Evolutionary conservation across 202 grass and related monocot species (phyloP).

Genomic region (Alloteropsis angusta): DNA sequence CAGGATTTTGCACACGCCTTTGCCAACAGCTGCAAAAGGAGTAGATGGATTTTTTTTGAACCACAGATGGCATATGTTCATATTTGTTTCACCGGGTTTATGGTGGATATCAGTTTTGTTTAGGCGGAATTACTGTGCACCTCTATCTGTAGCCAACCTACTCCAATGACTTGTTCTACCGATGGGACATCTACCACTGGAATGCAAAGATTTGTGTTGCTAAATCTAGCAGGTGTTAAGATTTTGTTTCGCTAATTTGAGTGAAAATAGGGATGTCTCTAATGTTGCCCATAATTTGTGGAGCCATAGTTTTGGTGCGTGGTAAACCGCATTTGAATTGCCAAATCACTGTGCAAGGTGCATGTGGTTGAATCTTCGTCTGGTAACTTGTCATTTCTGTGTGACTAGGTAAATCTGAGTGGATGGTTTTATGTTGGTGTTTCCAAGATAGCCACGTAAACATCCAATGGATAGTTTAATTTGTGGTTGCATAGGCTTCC

Average conservation of each 20-base stretch:
- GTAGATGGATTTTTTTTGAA: neutral
- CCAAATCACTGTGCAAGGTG: neutral
- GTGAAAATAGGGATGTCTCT: too few species aligned
- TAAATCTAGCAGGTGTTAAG: neutral
- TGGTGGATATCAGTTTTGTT: neutral
- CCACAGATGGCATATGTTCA: neutral
- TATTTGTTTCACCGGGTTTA: neutral
- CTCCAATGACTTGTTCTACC: neutral
- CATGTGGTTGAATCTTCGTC: neutral
- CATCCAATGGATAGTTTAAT: too few species aligned
- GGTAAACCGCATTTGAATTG: neutral
- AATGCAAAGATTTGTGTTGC: neutral
- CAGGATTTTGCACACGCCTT: neutral
- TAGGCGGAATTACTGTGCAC: neutral
- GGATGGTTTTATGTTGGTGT: too few species aligned
- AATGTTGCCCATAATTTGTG: too few species aligned
- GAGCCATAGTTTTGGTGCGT: neutral
- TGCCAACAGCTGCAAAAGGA: neutral
- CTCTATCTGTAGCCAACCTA: neutral
- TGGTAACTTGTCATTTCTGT: neutral
- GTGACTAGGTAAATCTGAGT: too few species aligned
- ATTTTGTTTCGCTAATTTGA: neutral
- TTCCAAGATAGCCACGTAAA: too few species aligned
- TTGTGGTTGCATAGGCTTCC: too few species aligned
- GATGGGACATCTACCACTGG: neutral